Base-by-base conservation (phyloP, 257 asterid species). In the Penstemon barbatus region DNA sequence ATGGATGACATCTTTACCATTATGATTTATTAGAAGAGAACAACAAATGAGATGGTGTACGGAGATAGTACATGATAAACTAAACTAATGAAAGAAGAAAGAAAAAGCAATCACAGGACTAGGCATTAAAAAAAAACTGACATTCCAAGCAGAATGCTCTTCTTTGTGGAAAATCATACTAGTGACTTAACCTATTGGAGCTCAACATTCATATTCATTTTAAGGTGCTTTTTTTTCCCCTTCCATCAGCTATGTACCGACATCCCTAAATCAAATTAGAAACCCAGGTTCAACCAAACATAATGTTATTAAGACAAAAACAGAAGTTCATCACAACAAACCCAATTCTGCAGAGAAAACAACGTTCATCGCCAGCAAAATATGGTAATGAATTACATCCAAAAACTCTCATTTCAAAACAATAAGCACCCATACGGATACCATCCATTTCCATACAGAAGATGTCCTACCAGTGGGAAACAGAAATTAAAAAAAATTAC, bases 101-200 rank as follows among this genome's bases (percentile, higher is more conserved):
- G 33, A 68, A 36, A 39, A 41, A 25, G 52, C 42, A 69, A 69
- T 39, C 60, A 53, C 51, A 38, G 38, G 25, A 57, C 45, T 37
- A 38, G 0, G 3, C 12, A 13, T 37, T 55, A 18, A 41, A 45
- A 46, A 19, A 13, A 3, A 38, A 40, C 25, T 25, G 33, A 25
- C 46, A 58, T 4, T 11, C 43, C 37, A 57, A 37, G 46, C 65
- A 3, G 3, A 3, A 46, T 5, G 4, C 33, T 46, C 15, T 36
- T 58, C 61, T n/a, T 58, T 9, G 50, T 40, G 19, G 44, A 25
- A 48, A 11, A 63, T 0, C 13, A 49, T 10, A 10, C 54, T 13
- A 12, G 15, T 49, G n/a, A 49, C n/a, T 49, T 49, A 10, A 11
- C 15, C 54, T 49, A 49, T 49, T 9, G 15, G 18, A 10, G 18